Base-by-base conservation (phyloP, 768 basidiomycete genomes). In the Leucocoprinus birnbaumii region DNA sequence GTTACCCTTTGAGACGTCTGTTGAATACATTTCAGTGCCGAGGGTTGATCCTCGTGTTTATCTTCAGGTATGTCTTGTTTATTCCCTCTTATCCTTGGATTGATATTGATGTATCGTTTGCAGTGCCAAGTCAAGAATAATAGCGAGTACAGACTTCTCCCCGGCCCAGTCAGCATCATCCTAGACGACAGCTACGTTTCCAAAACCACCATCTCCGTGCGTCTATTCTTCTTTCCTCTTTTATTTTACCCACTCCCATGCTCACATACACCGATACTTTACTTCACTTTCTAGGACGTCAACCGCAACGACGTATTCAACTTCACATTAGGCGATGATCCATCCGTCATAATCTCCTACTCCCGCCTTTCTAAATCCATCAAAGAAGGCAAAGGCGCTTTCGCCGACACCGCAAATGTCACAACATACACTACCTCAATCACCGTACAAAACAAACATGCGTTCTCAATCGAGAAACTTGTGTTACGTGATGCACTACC, bases 161-260 rank as follows among this genome's bases (percentile, higher is more conserved):
- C 80, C 7, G 85, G 84, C 0, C 68, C 73, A 0, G 77, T 83
- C 37, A 76, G 67, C 54, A 77, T 85, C 22, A 81, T 84, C 61
- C 62, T 84, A 54, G 78, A 85, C 59, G 80, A 82, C 53, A 72
- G 73, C 48, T 83, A 77, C 62, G 81, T 84, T 3, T 78, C 83
- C n/a, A 77, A 74, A 63, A 80, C 82, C 0, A 66, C 63, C 1
- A 78, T 84, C 49, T 59, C 59, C 10, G 78, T 80, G 59, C 42
- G 72, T 65, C 5, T 27, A 44, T 34, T 34, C 14, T 18, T 52
- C 34, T 40, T 40, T 43, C 19, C 18, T 22, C 9, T 42, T 41
- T 42, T 18, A 16, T 48, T 14, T 27, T 31, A 11, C 31, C 11
- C 11, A 31, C 11, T 5, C 31, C 31, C 31, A 11, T 31, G 11